Percentiles rank a stretch among this genome's conserved stretches.
Evolutionary conservation across 192 early-diverging fungal genomes (phyloP).

Genomic region (Phlyctochytrium bullatum): DNA sequence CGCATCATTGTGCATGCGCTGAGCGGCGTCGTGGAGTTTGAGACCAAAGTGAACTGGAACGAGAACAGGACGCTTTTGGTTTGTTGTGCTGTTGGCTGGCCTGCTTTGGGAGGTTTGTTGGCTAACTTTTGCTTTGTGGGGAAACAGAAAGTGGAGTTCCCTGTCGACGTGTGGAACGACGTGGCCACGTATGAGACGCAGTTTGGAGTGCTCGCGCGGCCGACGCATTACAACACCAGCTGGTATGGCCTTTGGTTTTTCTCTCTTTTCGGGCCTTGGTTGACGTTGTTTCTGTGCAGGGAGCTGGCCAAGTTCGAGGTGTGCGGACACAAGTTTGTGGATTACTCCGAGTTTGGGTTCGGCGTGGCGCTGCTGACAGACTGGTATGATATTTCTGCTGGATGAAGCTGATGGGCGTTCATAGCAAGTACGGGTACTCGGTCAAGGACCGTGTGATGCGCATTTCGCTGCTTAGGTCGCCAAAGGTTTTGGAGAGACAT

Average conservation of each 20-base stretch:
- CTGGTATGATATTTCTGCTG: slow-evolving; percentile 27
- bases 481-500: slow-evolving; percentile 58
- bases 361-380: slow-evolving; percentile 94
- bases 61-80: slow-evolving; percentile 84
- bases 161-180: slow-evolving; percentile 81
- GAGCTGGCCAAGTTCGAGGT: slow-evolving; percentile 94
- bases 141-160: slow-evolving; percentile 85
- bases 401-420: not conserved
- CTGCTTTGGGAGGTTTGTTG: not conserved
- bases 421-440: slow-evolving; percentile 90
- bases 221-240: slow-evolving; percentile 93
- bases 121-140: slow-evolving; percentile 5
- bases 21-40: slow-evolving; percentile 81
- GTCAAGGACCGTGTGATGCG: slow-evolving; percentile 77
- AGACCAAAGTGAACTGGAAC: slow-evolving; percentile 86
- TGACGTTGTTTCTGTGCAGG: slow-evolving; percentile 13
- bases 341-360: slow-evolving; percentile 93
- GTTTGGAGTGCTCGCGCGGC: slow-evolving; percentile 86
- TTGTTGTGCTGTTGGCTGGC: slow-evolving; percentile 12
- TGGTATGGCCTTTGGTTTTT: slow-evolving; percentile 59
- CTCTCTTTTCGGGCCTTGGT: not conserved
- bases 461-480: slow-evolving; percentile 82
- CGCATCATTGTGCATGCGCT: slow-evolving; percentile 71
- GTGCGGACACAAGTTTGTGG: slow-evolving; percentile 94
- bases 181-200: slow-evolving; percentile 93